Conservation (phyloP, 2,329 filamentous ascomycete genomes). For the Sporothrix curviconia region DNA sequence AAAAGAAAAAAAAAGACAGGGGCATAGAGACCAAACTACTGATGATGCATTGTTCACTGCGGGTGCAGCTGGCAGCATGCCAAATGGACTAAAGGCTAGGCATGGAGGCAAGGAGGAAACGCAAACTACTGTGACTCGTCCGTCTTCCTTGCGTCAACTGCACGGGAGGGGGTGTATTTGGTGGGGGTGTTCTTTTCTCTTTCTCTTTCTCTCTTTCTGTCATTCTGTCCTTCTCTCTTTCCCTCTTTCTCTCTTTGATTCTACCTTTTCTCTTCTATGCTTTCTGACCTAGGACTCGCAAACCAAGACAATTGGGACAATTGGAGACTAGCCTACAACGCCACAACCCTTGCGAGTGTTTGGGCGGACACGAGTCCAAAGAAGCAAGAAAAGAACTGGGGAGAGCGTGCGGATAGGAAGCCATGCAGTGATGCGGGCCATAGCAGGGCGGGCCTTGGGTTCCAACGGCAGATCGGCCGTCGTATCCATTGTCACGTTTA, state of each 20-base stretch:
- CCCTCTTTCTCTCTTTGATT: no score
- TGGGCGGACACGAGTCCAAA: background rate
- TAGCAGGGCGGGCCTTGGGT: background rate
- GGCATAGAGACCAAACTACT: no score
- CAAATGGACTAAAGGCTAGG: no score
- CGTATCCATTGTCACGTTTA: background rate
- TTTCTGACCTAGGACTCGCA: background rate
- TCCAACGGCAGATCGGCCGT: background rate
- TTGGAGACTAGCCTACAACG: background rate
- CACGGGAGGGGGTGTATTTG: background rate
- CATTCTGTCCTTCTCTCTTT: no score
- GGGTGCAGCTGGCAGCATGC: no score
- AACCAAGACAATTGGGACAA: background rate
- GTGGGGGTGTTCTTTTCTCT: background rate
- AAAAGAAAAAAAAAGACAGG: no score
- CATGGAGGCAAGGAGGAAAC: no score
- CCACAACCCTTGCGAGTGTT: background rate
- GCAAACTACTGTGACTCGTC: no score
- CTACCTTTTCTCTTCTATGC: no score
- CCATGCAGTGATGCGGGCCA: no score
- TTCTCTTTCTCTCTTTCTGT: background rate
- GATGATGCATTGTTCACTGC: no score
- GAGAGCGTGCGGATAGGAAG: no score
- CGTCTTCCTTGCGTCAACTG: background rate
- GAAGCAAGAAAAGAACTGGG: background rate